Percentiles rank a stretch among this genome's conserved stretches.
Conservation (phyloP, 2,329 filamentous ascomycete species). For the Ascochyta clinopodiicola region DNA sequence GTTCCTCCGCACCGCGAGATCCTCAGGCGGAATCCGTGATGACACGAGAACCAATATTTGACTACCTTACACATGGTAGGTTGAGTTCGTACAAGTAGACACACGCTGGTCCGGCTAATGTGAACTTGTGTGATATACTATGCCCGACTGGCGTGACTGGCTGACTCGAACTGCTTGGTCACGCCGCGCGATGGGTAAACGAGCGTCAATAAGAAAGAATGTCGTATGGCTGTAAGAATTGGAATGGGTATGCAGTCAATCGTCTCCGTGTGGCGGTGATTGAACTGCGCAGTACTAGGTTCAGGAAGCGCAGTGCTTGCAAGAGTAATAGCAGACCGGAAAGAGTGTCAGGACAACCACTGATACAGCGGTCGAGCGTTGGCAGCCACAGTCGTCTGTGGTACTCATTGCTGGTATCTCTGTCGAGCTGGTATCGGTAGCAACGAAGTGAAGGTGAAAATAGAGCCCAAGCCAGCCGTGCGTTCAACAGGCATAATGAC, state of each 20-base stretch:
- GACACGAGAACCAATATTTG: conserved; percentile 41
- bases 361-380: neutral
- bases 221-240: neutral
- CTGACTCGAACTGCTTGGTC: neutral
- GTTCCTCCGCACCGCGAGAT: conserved; percentile 45
- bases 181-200: neutral
- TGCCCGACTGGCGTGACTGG: neutral
- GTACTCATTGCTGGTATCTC: neutral
- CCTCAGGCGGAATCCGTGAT: conserved; percentile 35
- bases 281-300: neutral
- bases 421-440: neutral
- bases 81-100: neutral
- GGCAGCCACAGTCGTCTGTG: neutral
- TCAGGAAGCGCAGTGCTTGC: neutral
- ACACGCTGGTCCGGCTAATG: neutral
- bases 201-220: neutral
- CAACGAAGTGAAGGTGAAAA: neutral
- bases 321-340: neutral
- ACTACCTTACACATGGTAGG: conserved; percentile 48
- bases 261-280: neutral
- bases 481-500: neutral
- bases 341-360: neutral
- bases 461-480: neutral
- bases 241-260: neutral
- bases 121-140: neutral